Evolutionary conservation across 495 filamentous ascomycete genomes (phyloP), one percentile per base, ranked within the genome.

Genomic region (Aspergillus indologenus): DNA sequence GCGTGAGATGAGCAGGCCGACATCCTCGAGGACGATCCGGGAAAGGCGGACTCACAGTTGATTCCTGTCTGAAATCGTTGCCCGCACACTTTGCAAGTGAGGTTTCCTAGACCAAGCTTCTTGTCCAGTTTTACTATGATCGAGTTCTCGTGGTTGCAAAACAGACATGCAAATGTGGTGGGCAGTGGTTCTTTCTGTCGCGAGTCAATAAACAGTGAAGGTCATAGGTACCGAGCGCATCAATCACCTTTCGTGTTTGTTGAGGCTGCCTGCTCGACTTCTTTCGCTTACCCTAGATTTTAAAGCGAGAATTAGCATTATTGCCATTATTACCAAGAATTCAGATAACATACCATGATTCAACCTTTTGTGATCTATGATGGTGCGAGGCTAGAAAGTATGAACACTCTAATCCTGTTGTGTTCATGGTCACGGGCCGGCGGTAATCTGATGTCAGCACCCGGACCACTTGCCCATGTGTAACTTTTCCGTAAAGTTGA

Each of bases 101-200:
- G 83, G 45, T 85, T 79, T 5, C 92, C 94, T 22, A 96, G 77
- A 26, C 90, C 91, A 6, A 84, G 76, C 70, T 97, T 98, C 80
- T 94, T 96, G 62, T 98, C 91, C 43, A 98, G 76, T 68, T 92
- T 91, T 63, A 96, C 89, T 1, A 85, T 79, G 34, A 98, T 90
- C 0, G 92, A 88, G 47, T 90, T 91, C 67, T 98, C 95, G 74
- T 98, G 91, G 71, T 96, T 98, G 79, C 94, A 98, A 75, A 98
- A 98, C 29, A 97, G 85, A 68, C 94, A 98, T n/a, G 91, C 85
- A 71, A 98, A 98, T 20, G 84, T 80, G 2, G 88, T 92, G 17
- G 91, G 78, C n/a, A 98, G 83, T 15, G 90, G 89, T 65, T 96
- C 93, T 68, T 83, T 85, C 93, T 96, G 65, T 15, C 31, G 14